Conservation (phyloP, 2,329 filamentous ascomycete species). For the Hypoxylon sp. region DNA sequence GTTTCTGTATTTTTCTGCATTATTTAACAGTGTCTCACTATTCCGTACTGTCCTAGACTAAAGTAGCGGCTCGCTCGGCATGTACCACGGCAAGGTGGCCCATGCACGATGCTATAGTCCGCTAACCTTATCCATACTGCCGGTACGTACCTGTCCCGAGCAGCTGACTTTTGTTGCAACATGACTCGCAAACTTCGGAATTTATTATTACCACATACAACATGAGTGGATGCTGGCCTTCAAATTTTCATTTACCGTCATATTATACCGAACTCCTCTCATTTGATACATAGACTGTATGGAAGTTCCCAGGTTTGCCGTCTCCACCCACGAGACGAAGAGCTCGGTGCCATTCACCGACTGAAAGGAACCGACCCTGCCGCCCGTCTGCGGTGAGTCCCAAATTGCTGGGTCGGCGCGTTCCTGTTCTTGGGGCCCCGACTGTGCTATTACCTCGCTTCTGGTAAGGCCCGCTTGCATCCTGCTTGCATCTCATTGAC, state of each 20-base stretch:
- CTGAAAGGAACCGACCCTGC: constrained; percentile 33
- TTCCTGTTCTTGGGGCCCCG: constrained; percentile 41
- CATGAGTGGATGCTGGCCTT: neutral
- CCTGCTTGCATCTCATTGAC: constrained; percentile 39
- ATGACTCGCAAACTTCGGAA: no score
- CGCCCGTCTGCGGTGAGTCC: constrained; percentile 40
- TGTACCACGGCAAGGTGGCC: constrained; percentile 8
- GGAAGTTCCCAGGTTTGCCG: constrained; percentile 10
- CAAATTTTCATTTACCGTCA: neutral
- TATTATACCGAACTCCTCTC: constrained; percentile 3
- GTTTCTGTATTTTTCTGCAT: constrained; percentile 19
- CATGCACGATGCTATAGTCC: constrained; percentile 18
- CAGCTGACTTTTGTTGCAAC: constrained; percentile 4
- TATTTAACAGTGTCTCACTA: neutral
- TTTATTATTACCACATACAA: no score
- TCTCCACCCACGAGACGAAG: constrained; percentile 25
- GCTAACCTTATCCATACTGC: constrained; percentile 18
- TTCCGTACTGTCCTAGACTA: neutral
- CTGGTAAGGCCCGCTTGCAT: constrained; percentile 40
- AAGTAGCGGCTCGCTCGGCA: neutral
- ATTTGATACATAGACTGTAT: constrained; percentile 21
- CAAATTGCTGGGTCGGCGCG: constrained; percentile 45
- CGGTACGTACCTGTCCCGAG: constrained; percentile 5
- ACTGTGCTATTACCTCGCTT: constrained; percentile 33
- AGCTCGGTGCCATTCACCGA: constrained; percentile 36